These are phyloP conservation scores for Trichocomaceae sp. DNA, from an alignment of 2,329 filamentous ascomycete species.

Conservation along the genomic window DNA sequence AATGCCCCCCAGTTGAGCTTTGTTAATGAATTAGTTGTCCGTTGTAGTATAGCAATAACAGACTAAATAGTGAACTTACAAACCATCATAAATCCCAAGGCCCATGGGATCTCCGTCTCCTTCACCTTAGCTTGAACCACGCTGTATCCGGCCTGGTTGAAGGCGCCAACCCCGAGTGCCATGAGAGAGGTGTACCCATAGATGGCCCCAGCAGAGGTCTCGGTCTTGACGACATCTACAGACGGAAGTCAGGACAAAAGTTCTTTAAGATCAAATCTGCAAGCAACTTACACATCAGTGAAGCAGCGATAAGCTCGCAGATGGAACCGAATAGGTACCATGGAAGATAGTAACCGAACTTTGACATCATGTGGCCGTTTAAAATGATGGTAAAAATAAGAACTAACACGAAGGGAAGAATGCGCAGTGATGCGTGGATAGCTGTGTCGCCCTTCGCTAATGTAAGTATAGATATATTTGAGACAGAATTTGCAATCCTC, in stretches of 20 bases:
- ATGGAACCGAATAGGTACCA: constrained; percentile 23
- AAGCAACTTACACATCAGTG: constrained; percentile 17
- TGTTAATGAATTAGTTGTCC: constrained; percentile 4
- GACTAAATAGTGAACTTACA: no score
- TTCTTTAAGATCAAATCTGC: neutral
- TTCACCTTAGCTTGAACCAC: constrained; percentile 9
- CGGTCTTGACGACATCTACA: no score
- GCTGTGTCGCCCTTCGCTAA: no score
- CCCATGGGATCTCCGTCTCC: no score
- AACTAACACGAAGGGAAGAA: no score
- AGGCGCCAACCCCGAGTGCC: constrained; percentile 19
- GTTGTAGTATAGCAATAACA: no score
- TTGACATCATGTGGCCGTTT: constrained; percentile 19
- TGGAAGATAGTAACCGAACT: constrained; percentile 18
- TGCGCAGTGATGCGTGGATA: no score
- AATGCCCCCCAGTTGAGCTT: neutral
- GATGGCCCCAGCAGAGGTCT: constrained; percentile 17
- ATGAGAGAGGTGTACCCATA: constrained; percentile 24
- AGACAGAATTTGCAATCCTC: no score
- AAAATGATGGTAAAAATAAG: no score
- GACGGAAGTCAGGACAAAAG: no score
- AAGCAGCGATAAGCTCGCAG: constrained; percentile 19
- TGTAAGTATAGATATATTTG: no score
- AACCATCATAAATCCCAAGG: no score
- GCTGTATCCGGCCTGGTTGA: constrained; percentile 17